Base-by-base conservation (phyloP, 768 basidiomycete genomes). In the Leccinum incarnatum region DNA sequence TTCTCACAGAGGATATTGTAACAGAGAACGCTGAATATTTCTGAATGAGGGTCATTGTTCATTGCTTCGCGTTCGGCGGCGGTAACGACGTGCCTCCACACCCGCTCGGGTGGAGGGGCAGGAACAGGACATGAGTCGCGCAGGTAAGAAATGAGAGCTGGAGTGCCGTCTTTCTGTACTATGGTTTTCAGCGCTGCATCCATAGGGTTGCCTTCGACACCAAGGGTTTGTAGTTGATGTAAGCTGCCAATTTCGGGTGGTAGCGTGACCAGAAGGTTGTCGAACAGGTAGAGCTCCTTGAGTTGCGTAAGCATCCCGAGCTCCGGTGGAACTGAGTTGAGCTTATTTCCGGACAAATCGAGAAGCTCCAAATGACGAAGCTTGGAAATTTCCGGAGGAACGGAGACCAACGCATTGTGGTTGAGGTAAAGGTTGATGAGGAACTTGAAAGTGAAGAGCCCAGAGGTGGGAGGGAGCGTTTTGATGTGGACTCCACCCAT, bases 1-100 rank as follows among this genome's bases (percentile, higher is more conserved):
- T 85, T 84, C 69, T 96, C 92, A 74, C 92, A 95, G 11, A 99
- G 84, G 61, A 98, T 95, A 75, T 99, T 99, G 81, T 93, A 98
- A 71, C 83, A 89, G 17, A 98, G 77, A 30, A 91, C 82, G 51
- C 83, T 89, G 76, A 96, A 87, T 2, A 83, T 84, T 74, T 98
- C 95, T 17, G 83, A 73, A 27, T 79, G 78, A 17, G 87, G 81
- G 67, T 93, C 91, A n/a, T 77, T 72, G 60, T 78, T 73, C 54
- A 85, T 72, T 54, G 78, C 73, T 53, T 89, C 86, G 51, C 83
- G 81, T 67, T 89, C 87, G 30, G 80, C 75, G 21, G 78, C 79
- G 0, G 80, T 75, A 51, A 88, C 70, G 50, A 89, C 80, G 45
- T 81, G 76, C 68, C 83, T 86, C 91, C 93, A 94, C 25, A 80